These are phyloP conservation scores for Monascus purpureus DNA, from an alignment of 495 filamentous ascomycete species.

Conservation along the genomic window DNA sequence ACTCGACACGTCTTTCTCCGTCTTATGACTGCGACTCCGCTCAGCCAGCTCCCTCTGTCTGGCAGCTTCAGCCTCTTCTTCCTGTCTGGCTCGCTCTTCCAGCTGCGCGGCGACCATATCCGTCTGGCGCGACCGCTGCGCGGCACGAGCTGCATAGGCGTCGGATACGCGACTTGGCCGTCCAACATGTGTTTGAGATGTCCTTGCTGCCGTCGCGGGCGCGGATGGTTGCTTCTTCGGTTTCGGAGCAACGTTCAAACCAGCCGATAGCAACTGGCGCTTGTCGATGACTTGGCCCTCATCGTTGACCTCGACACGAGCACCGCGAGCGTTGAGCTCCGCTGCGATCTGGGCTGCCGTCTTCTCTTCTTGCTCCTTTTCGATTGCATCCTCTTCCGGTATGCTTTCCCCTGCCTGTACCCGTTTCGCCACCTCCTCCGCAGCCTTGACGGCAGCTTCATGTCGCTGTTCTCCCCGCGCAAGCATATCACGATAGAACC, in stretches of 20 bases:
- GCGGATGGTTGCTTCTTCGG: constrained; percentile 28
- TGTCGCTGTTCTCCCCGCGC: constrained; percentile 65
- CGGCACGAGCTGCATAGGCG: constrained; percentile 30
- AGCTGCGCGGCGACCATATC: constrained; percentile 65
- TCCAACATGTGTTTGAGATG: constrained; percentile 15
- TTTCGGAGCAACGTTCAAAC: constrained; percentile 66
- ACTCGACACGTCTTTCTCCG: constrained; percentile 66
- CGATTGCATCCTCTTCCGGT: constrained; percentile 9
- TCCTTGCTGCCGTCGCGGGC: constrained; percentile 15
- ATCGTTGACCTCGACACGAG: constrained; percentile 67
- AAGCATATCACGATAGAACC: constrained; percentile 75
- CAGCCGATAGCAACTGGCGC: constrained; percentile 74
- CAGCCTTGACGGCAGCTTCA: constrained; percentile 49
- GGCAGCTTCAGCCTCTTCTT: constrained; percentile 64
- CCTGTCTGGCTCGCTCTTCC: constrained; percentile 58
- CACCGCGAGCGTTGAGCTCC: constrained; percentile 58
- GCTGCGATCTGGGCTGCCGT: constrained; percentile 56
- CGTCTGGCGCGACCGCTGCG: constrained; percentile 67
- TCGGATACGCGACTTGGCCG: constrained; percentile 16
- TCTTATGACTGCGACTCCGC: constrained; percentile 57
- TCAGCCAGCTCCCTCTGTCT: constrained; percentile 51
- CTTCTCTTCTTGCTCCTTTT: constrained; percentile 34
- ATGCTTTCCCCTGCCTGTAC: constrained; percentile 28
- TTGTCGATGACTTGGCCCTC: constrained; percentile 93
- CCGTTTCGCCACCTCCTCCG: constrained; percentile 49